A percentile compares a stretch with the other conserved stretches of the same genome.
phyloP scores from a whole-genome alignment of 495 filamentous ascomycete species.

The Penicilliopsis zonata region DNA sequence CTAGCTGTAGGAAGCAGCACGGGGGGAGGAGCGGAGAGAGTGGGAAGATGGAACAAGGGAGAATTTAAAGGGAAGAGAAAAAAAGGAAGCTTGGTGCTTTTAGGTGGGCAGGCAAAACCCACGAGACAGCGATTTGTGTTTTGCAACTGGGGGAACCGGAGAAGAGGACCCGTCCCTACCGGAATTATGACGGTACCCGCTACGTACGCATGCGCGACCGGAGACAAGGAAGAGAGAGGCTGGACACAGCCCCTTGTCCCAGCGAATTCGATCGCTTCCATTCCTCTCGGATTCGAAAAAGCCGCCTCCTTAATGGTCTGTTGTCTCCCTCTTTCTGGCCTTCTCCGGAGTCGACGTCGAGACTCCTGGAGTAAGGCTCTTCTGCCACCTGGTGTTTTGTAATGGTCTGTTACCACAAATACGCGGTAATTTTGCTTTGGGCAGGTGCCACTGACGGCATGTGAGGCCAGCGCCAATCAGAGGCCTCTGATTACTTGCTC shows the following conservation, averaged over 20 bases:
- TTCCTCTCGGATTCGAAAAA: conserved; percentile 3
- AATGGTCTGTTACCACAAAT: too few species aligned
- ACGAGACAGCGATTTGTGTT: conserved; percentile 15
- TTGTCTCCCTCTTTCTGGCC: neutral
- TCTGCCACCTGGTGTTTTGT: too few species aligned
- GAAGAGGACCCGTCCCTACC: conserved; percentile 29
- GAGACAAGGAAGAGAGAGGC: conserved; percentile 10
- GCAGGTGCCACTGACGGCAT: too few species aligned
- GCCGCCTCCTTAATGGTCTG: conserved; percentile 7
- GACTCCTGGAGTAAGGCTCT: too few species aligned
- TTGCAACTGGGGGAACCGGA: conserved; percentile 20
- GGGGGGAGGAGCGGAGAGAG: conserved; percentile 27
- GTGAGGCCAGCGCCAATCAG: too few species aligned
- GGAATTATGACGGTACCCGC: conserved; percentile 18
- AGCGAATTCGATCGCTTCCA: neutral
- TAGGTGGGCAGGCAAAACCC: too few species aligned
- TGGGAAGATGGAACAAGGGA: conserved; percentile 12
- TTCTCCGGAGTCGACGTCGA: neutral
- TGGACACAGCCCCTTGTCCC: neutral
- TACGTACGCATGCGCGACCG: conserved; percentile 19
- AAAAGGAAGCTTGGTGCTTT: conserved; percentile 34
- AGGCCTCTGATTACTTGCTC: too few species aligned
- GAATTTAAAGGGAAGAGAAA: conserved; percentile 16
- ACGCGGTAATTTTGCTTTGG: too few species aligned
- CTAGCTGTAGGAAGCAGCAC: conserved; percentile 27